Evolutionary conservation across 495 filamentous ascomycete species (phyloP), one percentile per base, ranked within the genome.

Genomic region (Collariella sp.): DNA sequence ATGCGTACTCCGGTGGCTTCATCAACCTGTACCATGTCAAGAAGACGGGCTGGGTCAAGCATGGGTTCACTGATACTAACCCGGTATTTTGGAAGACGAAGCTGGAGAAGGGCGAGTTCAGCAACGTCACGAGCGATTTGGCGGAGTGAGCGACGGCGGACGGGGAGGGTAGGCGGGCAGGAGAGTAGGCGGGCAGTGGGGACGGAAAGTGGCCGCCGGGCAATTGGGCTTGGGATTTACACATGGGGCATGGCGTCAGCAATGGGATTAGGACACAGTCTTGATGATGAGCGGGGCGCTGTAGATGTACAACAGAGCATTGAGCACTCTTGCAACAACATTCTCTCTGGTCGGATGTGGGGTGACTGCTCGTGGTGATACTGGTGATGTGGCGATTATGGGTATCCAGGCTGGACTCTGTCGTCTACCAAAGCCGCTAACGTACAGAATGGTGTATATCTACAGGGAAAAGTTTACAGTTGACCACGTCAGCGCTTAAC

Each of bases 61-160:
- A 96, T 66, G 93, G 93, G 44, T 98, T 98, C 77, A 87, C 76
- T 67, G 89, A 95, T 67, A 95, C 89, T 58, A 89, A 93, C 76
- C 88, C 89, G 22, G 89, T 96, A 62, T 97, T 97, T 83, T 97
- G 94, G 93, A 87, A 94, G 81, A 95, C 88, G 39, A 98, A 97
- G 84, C 72, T 97, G 63, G 87, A 95, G 70, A 93, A 91, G 78
- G 90, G 89, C 64, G 93, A 98, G 75, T 98, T 98, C 72, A 91
- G 88, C 54, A 97, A 96, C 72, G 93, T 98, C 52, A 94, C 89
- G 23, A 84, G 86, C 61, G 79, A 86, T 63, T 73, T 96, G 50
- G 76, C 72, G 16, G 76, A 75, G 56, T 48, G 20, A 61, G 44
- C 43, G 56, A 20, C 47, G 50, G 22, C 19, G 22, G 18, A 11